Evolutionary conservation across 2,329 filamentous ascomycete genomes (phyloP).

Genomic region (Thelonectria blattea): DNA sequence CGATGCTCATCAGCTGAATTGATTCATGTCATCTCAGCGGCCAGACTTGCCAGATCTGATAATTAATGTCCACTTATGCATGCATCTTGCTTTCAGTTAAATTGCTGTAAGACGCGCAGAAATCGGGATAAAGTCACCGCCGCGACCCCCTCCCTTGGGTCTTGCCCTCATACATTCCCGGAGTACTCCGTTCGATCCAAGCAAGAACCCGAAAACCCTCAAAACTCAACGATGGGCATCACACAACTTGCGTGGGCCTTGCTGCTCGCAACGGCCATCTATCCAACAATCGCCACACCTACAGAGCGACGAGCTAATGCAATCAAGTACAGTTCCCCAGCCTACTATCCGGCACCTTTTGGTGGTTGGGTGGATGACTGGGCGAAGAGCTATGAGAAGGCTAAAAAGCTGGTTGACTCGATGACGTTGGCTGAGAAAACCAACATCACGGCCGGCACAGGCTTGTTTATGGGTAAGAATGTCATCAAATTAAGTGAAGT

Average conservation of each 20-base stretch:
- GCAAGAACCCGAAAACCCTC: no score
- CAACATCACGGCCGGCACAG: constrained; percentile 75
- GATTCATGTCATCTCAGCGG: no score
- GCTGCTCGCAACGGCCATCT: constrained; percentile 4
- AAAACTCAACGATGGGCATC: not conserved
- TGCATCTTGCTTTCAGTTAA: no score
- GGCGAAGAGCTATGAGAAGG: constrained; percentile 73
- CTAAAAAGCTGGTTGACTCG: constrained; percentile 68
- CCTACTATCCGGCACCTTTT: constrained; percentile 74
- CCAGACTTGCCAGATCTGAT: no score
- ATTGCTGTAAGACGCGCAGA: no score
- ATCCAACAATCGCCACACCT: not conserved
- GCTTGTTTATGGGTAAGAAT: constrained; percentile 68
- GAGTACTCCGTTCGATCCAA: no score
- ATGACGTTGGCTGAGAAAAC: constrained; percentile 85
- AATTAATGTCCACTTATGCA: no score
- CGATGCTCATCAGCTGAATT: no score
- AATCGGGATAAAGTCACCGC: no score
- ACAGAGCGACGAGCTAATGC: constrained; percentile 6
- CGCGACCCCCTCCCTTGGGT: no score
- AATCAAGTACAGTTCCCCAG: constrained; percentile 48
- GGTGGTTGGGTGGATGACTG: constrained; percentile 75
- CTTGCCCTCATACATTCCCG: no score
- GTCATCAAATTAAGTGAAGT: not conserved
- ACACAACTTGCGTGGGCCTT: not conserved